Evolutionary conservation across 2,329 filamentous ascomycete species (phyloP).

Genomic region (Penicillium polonicum): DNA sequence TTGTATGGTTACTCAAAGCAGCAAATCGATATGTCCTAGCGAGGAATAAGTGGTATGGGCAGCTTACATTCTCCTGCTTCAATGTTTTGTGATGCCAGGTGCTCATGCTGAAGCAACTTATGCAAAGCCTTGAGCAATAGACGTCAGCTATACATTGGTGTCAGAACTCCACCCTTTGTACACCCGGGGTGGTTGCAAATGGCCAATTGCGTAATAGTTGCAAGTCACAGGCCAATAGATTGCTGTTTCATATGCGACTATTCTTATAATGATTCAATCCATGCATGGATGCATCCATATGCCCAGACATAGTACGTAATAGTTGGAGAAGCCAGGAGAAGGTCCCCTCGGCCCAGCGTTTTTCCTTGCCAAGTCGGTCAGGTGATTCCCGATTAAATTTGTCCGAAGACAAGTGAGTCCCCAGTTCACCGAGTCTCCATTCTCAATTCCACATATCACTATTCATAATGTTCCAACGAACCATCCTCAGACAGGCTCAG

Average conservation of each 20-base stretch:
- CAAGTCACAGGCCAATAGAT: not conserved
- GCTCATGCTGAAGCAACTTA: not conserved
- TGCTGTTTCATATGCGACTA: not conserved
- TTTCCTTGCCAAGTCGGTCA: slow-evolving; percentile 9
- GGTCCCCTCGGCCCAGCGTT: slow-evolving; percentile 6
- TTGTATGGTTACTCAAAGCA: not conserved
- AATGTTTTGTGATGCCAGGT: too few relatives aligned
- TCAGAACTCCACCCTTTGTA: not conserved
- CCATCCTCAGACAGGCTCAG: slow-evolving; percentile 44
- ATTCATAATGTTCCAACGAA: slow-evolving; percentile 44
- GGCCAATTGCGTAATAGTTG: not conserved
- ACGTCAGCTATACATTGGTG: not conserved
- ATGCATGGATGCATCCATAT: not conserved
- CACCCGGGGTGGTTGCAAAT: too few relatives aligned
- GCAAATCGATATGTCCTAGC: too few relatives aligned
- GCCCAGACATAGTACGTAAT: not conserved
- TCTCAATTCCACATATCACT: slow-evolving; percentile 8
- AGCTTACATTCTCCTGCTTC: not conserved
- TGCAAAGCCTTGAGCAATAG: not conserved
- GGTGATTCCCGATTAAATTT: slow-evolving; percentile 11
- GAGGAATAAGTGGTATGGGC: not conserved
- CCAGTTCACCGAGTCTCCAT: slow-evolving; percentile 1
- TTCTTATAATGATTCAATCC: not conserved
- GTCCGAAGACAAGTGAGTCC: slow-evolving; percentile 1
- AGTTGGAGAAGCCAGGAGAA: slow-evolving; percentile 1